phyloP scores from a whole-genome alignment of 2,329 filamentous ascomycete genomes.

The Ceratocystis smalleyi region DNA sequence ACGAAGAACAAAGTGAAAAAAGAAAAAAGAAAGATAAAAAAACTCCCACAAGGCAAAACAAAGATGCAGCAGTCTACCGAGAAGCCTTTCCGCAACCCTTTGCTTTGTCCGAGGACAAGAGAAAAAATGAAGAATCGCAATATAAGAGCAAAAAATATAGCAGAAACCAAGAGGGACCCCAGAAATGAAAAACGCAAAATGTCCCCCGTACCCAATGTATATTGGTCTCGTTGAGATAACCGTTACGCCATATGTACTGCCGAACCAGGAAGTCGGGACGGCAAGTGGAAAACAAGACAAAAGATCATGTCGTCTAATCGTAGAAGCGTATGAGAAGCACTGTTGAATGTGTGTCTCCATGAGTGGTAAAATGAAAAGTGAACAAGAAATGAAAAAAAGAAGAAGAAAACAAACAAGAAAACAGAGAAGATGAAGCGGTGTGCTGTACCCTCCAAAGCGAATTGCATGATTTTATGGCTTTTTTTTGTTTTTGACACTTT shows the following conservation, averaged over 20 bases:
- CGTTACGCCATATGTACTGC: constrained; percentile 26
- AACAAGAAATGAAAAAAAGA: constrained; percentile 2
- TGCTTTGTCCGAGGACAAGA: constrained; percentile 18
- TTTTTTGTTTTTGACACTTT: constrained; percentile 9
- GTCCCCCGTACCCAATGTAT: constrained; percentile 6
- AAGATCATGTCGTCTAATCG: constrained; percentile 26
- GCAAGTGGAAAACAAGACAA: constrained; percentile 25
- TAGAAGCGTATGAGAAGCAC: constrained; percentile 22
- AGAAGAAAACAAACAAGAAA: constrained; percentile 12
- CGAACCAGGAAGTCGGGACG: not conserved
- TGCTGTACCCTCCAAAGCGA: constrained; percentile 16
- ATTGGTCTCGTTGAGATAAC: constrained; percentile 32
- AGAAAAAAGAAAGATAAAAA: constrained; percentile 5
- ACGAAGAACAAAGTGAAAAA: not conserved
- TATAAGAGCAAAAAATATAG: constrained; percentile 20
- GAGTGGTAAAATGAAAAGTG: constrained; percentile 16
- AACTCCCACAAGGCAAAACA: constrained; percentile 6
- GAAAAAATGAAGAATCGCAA: constrained; percentile 21
- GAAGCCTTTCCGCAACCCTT: not conserved
- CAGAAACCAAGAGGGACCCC: constrained; percentile 13
- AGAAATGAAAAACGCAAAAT: constrained; percentile 12
- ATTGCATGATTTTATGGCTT: constrained; percentile 5
- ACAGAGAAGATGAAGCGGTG: constrained; percentile 17
- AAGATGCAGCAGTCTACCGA: not conserved
- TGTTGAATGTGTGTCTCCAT: constrained; percentile 29